Conservation (phyloP, 1,284 basidiomycete genomes). For the Cutaneotrichosporon sp. region DNA sequence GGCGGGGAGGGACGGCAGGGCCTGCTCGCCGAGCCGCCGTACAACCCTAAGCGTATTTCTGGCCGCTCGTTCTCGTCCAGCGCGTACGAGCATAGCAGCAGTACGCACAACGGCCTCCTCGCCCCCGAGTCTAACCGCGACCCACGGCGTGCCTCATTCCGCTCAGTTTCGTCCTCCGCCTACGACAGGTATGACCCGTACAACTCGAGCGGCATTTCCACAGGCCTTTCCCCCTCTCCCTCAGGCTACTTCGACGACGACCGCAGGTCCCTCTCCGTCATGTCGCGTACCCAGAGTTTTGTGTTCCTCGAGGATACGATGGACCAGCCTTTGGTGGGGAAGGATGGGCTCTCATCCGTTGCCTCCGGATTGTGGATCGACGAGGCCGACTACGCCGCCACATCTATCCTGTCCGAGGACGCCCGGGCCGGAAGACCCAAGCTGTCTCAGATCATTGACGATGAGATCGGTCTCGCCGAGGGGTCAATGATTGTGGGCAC, state of each 20-base stretch:
- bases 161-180: conserved; percentile 30
- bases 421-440: conserved; percentile 70
- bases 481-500: conserved; percentile 67
- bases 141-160: conserved; percentile 13
- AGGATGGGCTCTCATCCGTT: neutral
- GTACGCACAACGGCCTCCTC: neutral
- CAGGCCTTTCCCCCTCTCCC: conserved; percentile 23
- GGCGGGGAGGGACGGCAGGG: neutral
- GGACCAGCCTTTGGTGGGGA: conserved; percentile 9
- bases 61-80: neutral
- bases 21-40: neutral
- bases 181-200: conserved; percentile 38
- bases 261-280: conserved; percentile 19
- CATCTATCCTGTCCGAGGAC: conserved; percentile 63
- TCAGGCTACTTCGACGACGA: conserved; percentile 35
- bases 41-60: neutral
- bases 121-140: neutral
- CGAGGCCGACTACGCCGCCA: conserved; percentile 62
- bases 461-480: conserved; percentile 59
- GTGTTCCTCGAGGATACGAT: conserved; percentile 35
- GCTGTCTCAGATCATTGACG: conserved; percentile 60
- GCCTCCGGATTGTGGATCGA: conserved; percentile 54
- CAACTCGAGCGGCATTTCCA: conserved; percentile 4
- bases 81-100: neutral
- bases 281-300: conserved; percentile 39